Evolutionary conservation across 2,329 filamentous ascomycete genomes (phyloP), one percentile per base, ranked within the genome.

Genomic region (Daldinia eschscholtzii): DNA sequence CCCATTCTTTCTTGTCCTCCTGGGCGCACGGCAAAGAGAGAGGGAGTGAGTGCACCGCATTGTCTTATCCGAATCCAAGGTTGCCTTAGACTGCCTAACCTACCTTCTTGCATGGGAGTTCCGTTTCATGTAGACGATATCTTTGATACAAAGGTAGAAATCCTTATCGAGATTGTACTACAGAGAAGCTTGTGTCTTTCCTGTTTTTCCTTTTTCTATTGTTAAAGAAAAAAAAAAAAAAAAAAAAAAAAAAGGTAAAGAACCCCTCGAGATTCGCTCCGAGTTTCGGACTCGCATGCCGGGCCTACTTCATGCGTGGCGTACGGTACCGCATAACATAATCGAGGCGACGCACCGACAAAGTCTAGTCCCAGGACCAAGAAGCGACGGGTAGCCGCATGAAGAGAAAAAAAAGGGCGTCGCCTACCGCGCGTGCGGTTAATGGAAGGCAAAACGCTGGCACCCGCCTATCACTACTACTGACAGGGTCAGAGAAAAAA

Each of bases 41-140:
- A n/a, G n/a, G n/a, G n/a, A n/a, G n/a, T n/a, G n/a, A n/a, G n/a
- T n/a, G 33, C 57, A 67, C 57, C 12, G 63, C 64, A 61, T 33
- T 57, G 55, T n/a, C 55, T 44, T 20, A 71, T 60, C 66, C 61
- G 67, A 65, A 41, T 41, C 53, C 37, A 18, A 57, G 6, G 50
- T 55, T 37, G 30, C 50, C 33, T 9, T 30, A 20, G 44, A 15
- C 50, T 12, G 6, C 13, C 6, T 18, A 13, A 9, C 30, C 30
- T 33, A 7, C 30, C 30, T 33, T 4, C 28, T 30, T 30, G 7
- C 28, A 4, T 30, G 28, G 46, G 28, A 23, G 2, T 30, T 33
- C 46, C 6, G 46, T 50, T 50, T n/a, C 46, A 33, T 26, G 46
- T 15, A 33, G 6, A 28, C 26, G 26, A 30, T 33, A 50, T 10